Evolutionary conservation across 2,329 filamentous ascomycete genomes (phyloP).

Genomic region (Penicillium sp.): DNA sequence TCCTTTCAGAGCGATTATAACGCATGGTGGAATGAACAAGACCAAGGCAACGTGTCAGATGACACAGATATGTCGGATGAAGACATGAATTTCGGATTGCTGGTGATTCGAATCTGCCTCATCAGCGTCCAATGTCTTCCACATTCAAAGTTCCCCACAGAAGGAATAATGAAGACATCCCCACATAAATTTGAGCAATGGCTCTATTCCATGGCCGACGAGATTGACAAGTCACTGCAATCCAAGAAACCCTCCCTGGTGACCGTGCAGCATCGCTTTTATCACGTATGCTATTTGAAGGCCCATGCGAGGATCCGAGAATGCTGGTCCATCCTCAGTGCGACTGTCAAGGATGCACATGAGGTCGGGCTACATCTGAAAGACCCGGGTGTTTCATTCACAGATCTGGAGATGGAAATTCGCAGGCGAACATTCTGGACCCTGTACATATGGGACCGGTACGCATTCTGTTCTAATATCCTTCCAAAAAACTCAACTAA

Average conservation of each 20-base stretch:
- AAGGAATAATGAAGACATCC: conserved; percentile 6
- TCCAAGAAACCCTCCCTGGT: conserved; percentile 7
- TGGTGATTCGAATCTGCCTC: conserved; percentile 16
- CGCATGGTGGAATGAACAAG: conserved; percentile 12
- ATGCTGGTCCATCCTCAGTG: conserved; percentile 14
- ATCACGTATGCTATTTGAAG: conserved; percentile 14
- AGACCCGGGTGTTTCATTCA: conserved; percentile 5
- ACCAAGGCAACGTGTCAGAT: neutral
- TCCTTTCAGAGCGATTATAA: conserved; percentile 13
- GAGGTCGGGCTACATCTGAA: conserved; percentile 16
- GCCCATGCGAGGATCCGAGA: conserved; percentile 13
- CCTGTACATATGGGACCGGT: conserved; percentile 18
- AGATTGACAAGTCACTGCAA: conserved; percentile 11
- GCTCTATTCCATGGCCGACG: conserved; percentile 10
- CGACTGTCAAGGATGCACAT: conserved; percentile 15
- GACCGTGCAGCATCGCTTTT: conserved; percentile 16
- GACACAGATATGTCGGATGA: conserved; percentile 5
- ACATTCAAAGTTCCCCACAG: conserved; percentile 12
- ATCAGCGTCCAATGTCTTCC: conserved; percentile 16
- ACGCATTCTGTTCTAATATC: neutral
- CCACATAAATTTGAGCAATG: conserved; percentile 10
- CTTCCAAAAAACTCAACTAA: neutral
- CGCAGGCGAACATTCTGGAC: conserved; percentile 17
- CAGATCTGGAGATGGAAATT: conserved; percentile 16
- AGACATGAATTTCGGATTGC: conserved; percentile 16